Percentiles rank a stretch among this genome's conserved stretches.
phyloP scores from a whole-genome alignment of 495 filamentous ascomycete genomes.

The Daldinia grandis region DNA sequence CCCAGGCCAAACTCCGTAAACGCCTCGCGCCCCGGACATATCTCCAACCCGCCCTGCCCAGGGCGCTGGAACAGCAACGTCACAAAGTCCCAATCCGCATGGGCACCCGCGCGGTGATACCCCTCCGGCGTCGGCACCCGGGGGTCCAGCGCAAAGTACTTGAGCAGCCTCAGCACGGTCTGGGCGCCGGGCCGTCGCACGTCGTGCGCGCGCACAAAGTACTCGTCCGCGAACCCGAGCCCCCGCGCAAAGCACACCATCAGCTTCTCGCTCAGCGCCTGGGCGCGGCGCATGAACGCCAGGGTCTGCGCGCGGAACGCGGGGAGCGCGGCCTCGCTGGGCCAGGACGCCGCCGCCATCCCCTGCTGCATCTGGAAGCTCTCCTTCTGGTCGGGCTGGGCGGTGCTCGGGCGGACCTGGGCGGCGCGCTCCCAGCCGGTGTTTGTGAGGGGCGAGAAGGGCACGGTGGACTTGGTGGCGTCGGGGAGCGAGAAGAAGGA shows the following conservation, averaged over 20 bases:
- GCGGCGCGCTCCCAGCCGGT: constrained; percentile 71
- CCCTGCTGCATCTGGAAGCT: constrained; percentile 67
- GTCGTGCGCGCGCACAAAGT: constrained; percentile 66
- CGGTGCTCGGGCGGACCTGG: constrained; percentile 69
- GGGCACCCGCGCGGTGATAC: constrained; percentile 70
- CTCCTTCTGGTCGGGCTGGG: constrained; percentile 68
- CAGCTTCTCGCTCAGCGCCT: constrained; percentile 62
- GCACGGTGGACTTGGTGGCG: constrained; percentile 59
- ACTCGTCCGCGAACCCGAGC: constrained; percentile 63
- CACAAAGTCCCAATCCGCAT: constrained; percentile 70
- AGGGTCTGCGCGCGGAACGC: constrained; percentile 57
- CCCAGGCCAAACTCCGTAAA: constrained; percentile 67
- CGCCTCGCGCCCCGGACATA: constrained; percentile 70
- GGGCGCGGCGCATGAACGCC: constrained; percentile 63
- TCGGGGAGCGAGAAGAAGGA: constrained; percentile 66
- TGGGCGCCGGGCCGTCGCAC: constrained; percentile 58
- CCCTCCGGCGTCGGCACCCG: constrained; percentile 49
- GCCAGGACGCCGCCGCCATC: constrained; percentile 50
- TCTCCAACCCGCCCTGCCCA: constrained; percentile 69
- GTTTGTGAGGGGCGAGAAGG: constrained; percentile 62
- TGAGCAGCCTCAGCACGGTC: constrained; percentile 65
- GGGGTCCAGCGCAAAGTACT: constrained; percentile 58
- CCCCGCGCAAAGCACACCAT: constrained; percentile 69
- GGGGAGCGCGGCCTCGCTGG: constrained; percentile 56
- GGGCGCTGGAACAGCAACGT: constrained; percentile 72